Evolutionary conservation across 192 early-diverging fungal genomes (phyloP).

Genomic region (Entophlyctis luteolus): DNA sequence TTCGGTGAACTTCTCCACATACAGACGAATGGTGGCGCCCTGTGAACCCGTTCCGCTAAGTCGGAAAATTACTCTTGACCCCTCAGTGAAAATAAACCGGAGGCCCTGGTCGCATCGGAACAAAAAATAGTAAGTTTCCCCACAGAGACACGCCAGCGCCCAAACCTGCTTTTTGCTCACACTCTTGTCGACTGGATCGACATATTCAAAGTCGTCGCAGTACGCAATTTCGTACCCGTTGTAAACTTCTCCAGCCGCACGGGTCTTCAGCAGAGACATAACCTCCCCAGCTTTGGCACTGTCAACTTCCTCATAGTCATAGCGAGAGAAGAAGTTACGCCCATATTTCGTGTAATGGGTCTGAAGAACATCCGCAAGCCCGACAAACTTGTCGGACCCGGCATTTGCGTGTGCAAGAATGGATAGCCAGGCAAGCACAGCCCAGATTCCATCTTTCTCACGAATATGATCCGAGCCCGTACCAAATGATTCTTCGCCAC

Average conservation of each 20-base stretch:
- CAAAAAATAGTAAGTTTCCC: conserved; percentile 22
- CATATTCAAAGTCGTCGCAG: conserved; percentile 89
- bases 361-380: conserved; percentile 77
- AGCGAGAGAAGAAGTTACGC: conserved; percentile 92
- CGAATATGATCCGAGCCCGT: conserved; percentile 98
- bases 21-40: conserved; percentile 93
- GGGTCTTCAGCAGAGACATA: conserved; percentile 67
- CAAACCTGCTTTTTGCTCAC: conserved; percentile 80
- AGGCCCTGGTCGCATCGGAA: conserved; percentile 72
- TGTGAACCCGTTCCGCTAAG: conserved; percentile 91
- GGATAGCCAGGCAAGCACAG: conserved; percentile 91
- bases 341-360: conserved; percentile 80
- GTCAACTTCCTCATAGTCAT: conserved; percentile 96
- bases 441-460: conserved; percentile 99
- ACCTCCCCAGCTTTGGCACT: conserved; percentile 71
- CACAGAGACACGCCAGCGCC: too few species aligned
- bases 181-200: conserved; percentile 84
- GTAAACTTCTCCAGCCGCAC: conserved; percentile 57
- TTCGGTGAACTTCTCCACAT: conserved; percentile 86
- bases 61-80: conserved; percentile 87
- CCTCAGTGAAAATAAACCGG: conserved; percentile 86
- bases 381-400: conserved; percentile 39
- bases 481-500: conserved; percentile 97
- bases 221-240: conserved; percentile 64
- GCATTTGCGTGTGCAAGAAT: conserved; percentile 77